Conservation (phyloP, 177 flowering plant genomes). For the Telopea speciosissima region DNA sequence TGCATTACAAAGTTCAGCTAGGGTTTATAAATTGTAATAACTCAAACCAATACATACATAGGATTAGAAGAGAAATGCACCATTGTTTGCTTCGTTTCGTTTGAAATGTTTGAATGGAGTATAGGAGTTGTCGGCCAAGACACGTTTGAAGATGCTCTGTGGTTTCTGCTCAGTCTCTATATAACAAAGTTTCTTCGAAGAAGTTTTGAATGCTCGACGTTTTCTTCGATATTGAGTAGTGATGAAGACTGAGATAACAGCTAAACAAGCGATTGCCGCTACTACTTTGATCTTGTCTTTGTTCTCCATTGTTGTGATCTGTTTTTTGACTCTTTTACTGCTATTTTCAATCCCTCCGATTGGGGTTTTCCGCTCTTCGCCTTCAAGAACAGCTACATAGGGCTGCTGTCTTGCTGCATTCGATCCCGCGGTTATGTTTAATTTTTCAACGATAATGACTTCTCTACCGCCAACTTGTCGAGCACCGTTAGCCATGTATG, state of each 20-base stretch:
- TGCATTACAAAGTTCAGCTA: neutral
- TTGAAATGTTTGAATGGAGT: constrained; percentile 59
- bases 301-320: constrained; percentile 26
- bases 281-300: constrained; percentile 25
- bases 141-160: constrained; percentile 52
- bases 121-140: constrained; percentile 64
- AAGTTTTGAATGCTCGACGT: constrained; percentile 26
- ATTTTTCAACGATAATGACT: too few species aligned
- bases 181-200: constrained; percentile 16
- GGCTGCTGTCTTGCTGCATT: too few species aligned
- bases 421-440: too few species aligned
- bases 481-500: too few species aligned
- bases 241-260: constrained; percentile 35
- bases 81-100: constrained; percentile 14
- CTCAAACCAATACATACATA: neutral
- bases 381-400: too few species aligned
- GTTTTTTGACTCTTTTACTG: too few species aligned
- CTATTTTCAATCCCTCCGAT: too few species aligned
- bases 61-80: constrained; percentile 7
- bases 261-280: constrained; percentile 25
- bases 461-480: too few species aligned
- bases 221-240: constrained; percentile 17
- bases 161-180: constrained; percentile 44
- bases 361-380: too few species aligned
- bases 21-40: neutral